phyloP scores from a whole-genome alignment of 352 stramenopile species.

The Saprolegnia diclina region DNA sequence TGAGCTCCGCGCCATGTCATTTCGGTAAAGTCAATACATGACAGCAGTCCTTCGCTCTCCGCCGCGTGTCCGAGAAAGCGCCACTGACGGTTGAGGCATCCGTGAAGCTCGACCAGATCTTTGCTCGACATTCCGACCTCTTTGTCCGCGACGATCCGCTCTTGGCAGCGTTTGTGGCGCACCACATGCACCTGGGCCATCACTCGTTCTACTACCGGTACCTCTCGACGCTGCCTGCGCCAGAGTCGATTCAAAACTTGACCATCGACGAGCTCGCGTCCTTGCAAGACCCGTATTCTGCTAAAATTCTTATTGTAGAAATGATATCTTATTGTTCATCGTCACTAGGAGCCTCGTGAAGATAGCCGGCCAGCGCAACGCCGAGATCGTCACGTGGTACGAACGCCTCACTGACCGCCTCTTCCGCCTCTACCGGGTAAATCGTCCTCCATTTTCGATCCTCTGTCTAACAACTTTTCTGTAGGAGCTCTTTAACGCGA shows the following conservation, averaged over 20 bases:
- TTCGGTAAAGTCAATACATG: too few relatives aligned
- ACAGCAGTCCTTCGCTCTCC: too few relatives aligned
- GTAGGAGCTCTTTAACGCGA: slow-evolving; percentile 2
- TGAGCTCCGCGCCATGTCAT: not conserved
- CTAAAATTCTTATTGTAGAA: slow-evolving; percentile 1
- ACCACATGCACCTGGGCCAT: slow-evolving; percentile 53
- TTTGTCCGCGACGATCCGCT: slow-evolving; percentile 78
- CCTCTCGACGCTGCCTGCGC: slow-evolving; percentile 70
- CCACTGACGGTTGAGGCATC: slow-evolving; percentile 9
- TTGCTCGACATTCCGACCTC: slow-evolving; percentile 50
- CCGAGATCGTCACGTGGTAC: slow-evolving; percentile 58
- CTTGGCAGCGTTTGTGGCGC: slow-evolving; percentile 76
- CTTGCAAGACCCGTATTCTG: slow-evolving; percentile 56
- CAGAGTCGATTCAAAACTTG: slow-evolving; percentile 81
- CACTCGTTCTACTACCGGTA: slow-evolving; percentile 87
- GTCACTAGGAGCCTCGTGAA: slow-evolving; percentile 39
- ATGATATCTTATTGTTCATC: slow-evolving; percentile 1
- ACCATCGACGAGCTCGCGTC: slow-evolving; percentile 48
- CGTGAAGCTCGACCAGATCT: slow-evolving; percentile 52
- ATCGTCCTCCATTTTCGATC: slow-evolving; percentile 11
- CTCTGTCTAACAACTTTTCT: slow-evolving; percentile 10
- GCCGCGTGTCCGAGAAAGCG: too few relatives aligned
- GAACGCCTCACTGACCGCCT: slow-evolving; percentile 43
- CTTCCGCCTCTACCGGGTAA: slow-evolving; percentile 44
- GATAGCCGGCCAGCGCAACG: slow-evolving; percentile 39